phyloP scores from a whole-genome alignment of 225 moss, liverwort and hornwort species.

The Thuidium tamariscinum region DNA sequence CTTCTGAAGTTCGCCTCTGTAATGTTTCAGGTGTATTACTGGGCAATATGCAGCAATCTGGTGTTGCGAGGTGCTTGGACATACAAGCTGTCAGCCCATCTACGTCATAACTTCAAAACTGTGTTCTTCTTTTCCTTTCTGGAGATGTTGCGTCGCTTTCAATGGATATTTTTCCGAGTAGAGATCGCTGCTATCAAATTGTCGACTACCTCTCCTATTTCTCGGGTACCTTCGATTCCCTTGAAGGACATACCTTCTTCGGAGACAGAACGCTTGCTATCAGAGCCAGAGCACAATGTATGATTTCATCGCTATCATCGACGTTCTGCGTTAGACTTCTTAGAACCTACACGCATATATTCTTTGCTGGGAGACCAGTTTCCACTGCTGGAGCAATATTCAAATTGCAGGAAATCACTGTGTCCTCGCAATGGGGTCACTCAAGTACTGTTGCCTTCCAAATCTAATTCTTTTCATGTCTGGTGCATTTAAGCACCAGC shows the following conservation, averaged over 20 bases:
- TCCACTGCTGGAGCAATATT: constrained; percentile 4
- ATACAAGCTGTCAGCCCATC: constrained; percentile 83
- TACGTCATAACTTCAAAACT: constrained; percentile 78
- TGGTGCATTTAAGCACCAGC: constrained; percentile 7
- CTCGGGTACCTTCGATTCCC: constrained; percentile 44
- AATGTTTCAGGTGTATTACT: constrained; percentile 69
- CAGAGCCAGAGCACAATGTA: constrained; percentile 26
- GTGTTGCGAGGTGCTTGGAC: constrained; percentile 89
- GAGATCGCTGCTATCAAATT: constrained; percentile 80
- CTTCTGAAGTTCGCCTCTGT: not conserved
- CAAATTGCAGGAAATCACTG: not conserved
- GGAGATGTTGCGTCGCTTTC: constrained; percentile 90
- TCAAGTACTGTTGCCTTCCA: not conserved
- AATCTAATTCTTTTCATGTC: constrained; percentile 18
- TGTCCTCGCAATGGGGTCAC: constrained; percentile 10
- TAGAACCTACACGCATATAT: constrained; percentile 1
- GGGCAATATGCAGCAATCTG: constrained; percentile 84
- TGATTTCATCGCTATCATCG: not conserved
- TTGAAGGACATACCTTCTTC: constrained; percentile 30
- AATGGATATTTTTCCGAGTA: constrained; percentile 92
- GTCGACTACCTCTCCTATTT: constrained; percentile 13
- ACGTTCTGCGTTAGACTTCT: not conserved
- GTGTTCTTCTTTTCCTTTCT: constrained; percentile 85
- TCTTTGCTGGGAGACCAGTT: constrained; percentile 27
- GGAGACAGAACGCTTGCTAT: constrained; percentile 42